phyloP scores from a whole-genome alignment of 1,139 yeast genomes.

The Spencermartinsiella ligniputridi region DNA sequence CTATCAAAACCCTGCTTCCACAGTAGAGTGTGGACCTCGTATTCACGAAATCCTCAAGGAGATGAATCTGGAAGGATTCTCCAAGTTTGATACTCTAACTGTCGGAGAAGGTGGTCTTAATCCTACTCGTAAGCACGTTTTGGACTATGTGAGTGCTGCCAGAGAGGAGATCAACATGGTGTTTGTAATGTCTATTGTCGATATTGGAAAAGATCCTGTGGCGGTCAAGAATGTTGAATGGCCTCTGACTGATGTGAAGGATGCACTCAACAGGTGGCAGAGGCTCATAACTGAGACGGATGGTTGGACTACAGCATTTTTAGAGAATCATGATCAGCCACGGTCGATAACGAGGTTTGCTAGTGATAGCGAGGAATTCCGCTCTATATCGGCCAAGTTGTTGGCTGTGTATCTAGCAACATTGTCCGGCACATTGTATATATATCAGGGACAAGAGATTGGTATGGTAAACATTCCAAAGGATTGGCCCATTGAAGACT shows the following conservation, averaged over 20 bases:
- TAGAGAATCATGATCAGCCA: constrained; percentile 58
- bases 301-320: constrained; percentile 55
- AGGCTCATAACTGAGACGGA: constrained; percentile 46
- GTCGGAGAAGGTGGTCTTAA: constrained; percentile 45
- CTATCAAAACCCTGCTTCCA: constrained; percentile 39
- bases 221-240: constrained; percentile 28
- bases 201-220: constrained; percentile 18
- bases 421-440: constrained; percentile 48
- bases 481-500: constrained; percentile 37
- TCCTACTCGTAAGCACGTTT: constrained; percentile 39
- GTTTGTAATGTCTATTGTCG: neutral
- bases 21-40: constrained; percentile 46
- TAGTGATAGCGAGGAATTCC: constrained; percentile 29
- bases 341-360: constrained; percentile 51
- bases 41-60: constrained; percentile 56
- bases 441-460: constrained; percentile 59
- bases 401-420: constrained; percentile 45
- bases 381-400: constrained; percentile 42
- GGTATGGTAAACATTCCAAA: constrained; percentile 50
- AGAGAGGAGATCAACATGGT: constrained; percentile 44
- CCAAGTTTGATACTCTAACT: constrained; percentile 50
- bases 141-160: constrained; percentile 46
- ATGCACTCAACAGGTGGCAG: constrained; percentile 36
- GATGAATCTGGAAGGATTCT: constrained; percentile 42
- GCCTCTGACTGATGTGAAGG: constrained; percentile 41